phyloP scores from a whole-genome alignment of 495 filamentous ascomycete genomes.

The Neurospora tetraspora region DNA sequence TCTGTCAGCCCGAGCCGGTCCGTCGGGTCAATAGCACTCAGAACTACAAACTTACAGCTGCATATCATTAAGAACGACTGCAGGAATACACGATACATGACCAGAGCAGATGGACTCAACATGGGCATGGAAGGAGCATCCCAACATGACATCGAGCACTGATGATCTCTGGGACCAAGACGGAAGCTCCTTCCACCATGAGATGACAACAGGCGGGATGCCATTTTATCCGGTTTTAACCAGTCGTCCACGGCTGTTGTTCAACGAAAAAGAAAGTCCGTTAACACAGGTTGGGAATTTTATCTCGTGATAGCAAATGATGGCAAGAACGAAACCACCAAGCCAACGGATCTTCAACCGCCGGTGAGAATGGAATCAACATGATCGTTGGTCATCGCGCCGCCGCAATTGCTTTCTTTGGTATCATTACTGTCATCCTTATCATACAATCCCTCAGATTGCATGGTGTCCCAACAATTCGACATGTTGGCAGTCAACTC shows the following conservation, averaged over 20 bases:
- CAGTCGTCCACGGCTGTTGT: neutral
- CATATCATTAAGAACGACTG: neutral
- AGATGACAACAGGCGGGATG: neutral
- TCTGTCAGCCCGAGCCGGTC: neutral
- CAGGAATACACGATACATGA: neutral
- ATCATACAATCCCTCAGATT: neutral
- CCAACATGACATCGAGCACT: neutral
- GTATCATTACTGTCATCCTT: constrained; percentile 3
- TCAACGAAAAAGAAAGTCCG: neutral
- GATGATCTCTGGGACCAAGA: neutral
- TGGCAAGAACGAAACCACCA: neutral
- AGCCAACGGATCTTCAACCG: neutral
- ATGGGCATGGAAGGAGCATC: neutral
- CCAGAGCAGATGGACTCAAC: neutral
- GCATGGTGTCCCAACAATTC: neutral
- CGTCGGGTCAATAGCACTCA: neutral
- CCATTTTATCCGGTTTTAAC: neutral
- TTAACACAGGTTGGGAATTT: neutral
- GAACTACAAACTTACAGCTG: neutral
- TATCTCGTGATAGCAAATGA: neutral
- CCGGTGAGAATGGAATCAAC: neutral
- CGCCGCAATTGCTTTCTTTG: neutral
- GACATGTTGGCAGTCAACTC: constrained; percentile 1
- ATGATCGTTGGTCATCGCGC: constrained; percentile 12
- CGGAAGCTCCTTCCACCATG: neutral